Evolutionary conservation across 1,139 yeast species (phyloP).

Genomic region (Maudiozyma humilis): DNA sequence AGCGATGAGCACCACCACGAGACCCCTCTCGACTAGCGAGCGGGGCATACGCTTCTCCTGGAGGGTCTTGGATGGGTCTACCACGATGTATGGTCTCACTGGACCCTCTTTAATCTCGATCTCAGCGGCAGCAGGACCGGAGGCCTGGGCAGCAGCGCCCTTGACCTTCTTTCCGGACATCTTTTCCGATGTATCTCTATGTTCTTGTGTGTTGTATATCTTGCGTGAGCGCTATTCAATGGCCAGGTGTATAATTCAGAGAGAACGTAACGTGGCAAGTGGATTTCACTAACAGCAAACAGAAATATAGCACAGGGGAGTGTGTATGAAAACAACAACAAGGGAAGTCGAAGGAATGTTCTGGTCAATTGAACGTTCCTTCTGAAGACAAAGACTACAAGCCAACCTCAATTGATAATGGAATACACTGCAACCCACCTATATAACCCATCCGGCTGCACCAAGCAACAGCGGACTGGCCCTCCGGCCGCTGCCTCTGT

Average conservation of each 20-base stretch:
- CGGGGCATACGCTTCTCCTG: slow-evolving; percentile 33
- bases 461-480: too few relatives aligned
- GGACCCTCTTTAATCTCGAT: slow-evolving; percentile 37
- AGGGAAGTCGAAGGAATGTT: not conserved
- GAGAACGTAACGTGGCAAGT: too few relatives aligned
- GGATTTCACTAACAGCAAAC: not conserved
- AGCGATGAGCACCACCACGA: slow-evolving; percentile 44
- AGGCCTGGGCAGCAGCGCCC: not conserved
- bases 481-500: not conserved
- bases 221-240: too few relatives aligned
- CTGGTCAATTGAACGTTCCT: not conserved
- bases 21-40: slow-evolving; percentile 32
- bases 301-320: not conserved
- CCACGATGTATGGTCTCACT: slow-evolving; percentile 33
- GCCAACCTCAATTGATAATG: too few relatives aligned
- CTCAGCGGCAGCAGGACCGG: slow-evolving; percentile 21
- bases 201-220: not conserved
- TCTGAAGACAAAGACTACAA: too few relatives aligned
- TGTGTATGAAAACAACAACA: not conserved
- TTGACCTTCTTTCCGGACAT: slow-evolving; percentile 8
- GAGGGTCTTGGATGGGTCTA: slow-evolving; percentile 38
- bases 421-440: too few relatives aligned
- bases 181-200: not conserved
- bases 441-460: too few relatives aligned
- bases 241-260: too few relatives aligned